These are phyloP conservation scores for Lathyrus oleraceus DNA, from an alignment of 306 rosid genomes.

Conservation along the genomic window DNA sequence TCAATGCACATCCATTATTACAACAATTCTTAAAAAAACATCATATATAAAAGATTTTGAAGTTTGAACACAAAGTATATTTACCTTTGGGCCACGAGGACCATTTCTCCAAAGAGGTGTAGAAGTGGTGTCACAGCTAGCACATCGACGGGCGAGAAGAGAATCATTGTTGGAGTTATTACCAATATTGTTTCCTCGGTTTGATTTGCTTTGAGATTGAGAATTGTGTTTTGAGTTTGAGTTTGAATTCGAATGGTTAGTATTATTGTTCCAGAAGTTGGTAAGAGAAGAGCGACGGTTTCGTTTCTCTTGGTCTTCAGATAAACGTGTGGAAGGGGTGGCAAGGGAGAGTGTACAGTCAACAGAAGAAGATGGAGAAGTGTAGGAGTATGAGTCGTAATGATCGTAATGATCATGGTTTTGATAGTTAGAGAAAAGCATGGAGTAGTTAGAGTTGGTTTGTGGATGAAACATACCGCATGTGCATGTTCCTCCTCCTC, in stretches of 20 bases:
- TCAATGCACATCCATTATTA: background rate
- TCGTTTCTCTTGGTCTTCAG: constrained; percentile 44
- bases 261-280: constrained; percentile 1
- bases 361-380: constrained; percentile 49
- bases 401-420: constrained; percentile 29
- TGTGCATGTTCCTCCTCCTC: constrained; percentile 46
- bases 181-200: constrained; percentile 11
- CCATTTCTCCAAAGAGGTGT: constrained; percentile 99
- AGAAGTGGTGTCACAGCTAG: constrained; percentile 97
- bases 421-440: constrained; percentile 55
- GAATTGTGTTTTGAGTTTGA: background rate
- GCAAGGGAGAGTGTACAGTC: constrained; percentile 96
- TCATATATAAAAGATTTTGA: too few species aligned
- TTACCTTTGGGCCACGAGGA: constrained; percentile 96
- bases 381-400: constrained; percentile 24
- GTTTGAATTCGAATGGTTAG: background rate
- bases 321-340: constrained; percentile 77
- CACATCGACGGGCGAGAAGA: constrained; percentile 92
- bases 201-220: constrained; percentile 26
- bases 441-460: constrained; percentile 56
- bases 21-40: background rate
- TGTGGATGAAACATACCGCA: constrained; percentile 63
- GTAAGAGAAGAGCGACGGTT: constrained; percentile 33
- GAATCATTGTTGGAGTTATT: constrained; percentile 46
- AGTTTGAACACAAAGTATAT: background rate